Base-by-base conservation (phyloP, 169 alveolate species). In the Plasmodium gaboni region DNA sequence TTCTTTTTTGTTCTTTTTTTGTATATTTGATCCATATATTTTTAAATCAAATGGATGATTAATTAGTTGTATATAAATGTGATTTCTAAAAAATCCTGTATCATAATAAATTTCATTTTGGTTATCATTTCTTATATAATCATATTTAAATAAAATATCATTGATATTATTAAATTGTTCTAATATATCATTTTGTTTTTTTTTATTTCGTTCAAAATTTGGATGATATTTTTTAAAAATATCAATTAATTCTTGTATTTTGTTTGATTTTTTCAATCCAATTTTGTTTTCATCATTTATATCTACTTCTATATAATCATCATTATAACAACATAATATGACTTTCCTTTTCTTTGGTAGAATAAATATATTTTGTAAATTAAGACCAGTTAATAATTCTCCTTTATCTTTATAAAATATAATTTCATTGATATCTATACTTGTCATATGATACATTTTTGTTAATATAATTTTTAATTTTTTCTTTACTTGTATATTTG, bases 41-140 rank as follows among this genome's bases (percentile, higher is more conserved):
- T 53, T 53, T 59, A 83, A 13, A 17, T 51, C 44, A 68, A 83
- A 83, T 24, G 17, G 22, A 60, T 46, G 15, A 61, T 83, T 15
- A 22, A 19, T 48, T 69, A 67, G 17, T 26, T 83, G 73, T 15
- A 28, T 50, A 17, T 55, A 17, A 46, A 61, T 57, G 15, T 83
- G 85, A 70, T 83, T 83, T 63, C 70, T 83, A 83, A 55, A 83
- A 60, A 83, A 83, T 13, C 91, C 91, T 2, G 10, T 9, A 55
- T 55, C 64, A 38, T 38, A 38, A 38, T 38, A 38, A 15, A 15
- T 42, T 15, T 65, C 71, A 10, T 53, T 83, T n/a, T 60, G 24
- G 46, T 69, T 57, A 55, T 68, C 51, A 57, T 68, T 48, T 73
- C 24, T 70, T 83, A 83, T 26, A 59, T 83, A 83, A 55, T 83